phyloP scores from a whole-genome alignment of 1,139 yeast genomes.

The Schwanniomyces etchellsii region DNA sequence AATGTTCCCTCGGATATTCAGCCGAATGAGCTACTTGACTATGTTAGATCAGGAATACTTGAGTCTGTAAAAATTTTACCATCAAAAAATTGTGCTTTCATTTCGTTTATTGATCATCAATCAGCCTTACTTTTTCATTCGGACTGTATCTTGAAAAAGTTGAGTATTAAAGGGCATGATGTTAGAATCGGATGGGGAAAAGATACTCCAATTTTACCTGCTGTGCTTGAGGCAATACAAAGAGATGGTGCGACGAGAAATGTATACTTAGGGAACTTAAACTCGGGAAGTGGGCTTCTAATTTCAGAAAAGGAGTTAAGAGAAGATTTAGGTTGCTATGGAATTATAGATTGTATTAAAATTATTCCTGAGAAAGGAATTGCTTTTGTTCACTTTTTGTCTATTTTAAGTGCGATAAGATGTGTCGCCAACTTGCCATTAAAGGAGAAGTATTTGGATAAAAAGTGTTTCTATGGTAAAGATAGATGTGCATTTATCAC shows the following conservation, averaged over 20 bases:
- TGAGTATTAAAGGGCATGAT: slow-evolving; percentile 52
- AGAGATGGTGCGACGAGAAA: slow-evolving; percentile 89
- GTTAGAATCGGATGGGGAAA: slow-evolving; percentile 68
- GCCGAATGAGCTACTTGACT: slow-evolving; percentile 77
- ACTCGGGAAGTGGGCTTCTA: slow-evolving; percentile 39
- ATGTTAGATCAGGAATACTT: slow-evolving; percentile 85
- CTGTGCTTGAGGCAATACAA: slow-evolving; percentile 68
- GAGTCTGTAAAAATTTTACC: slow-evolving; percentile 64
- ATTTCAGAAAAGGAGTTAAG: slow-evolving; percentile 55
- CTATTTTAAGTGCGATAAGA: slow-evolving; percentile 52
- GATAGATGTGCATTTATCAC: slow-evolving; percentile 74
- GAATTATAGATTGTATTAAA: slow-evolving; percentile 53
- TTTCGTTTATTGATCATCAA: slow-evolving; percentile 57
- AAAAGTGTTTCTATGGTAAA: slow-evolving; percentile 56
- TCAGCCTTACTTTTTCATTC: slow-evolving; percentile 57
- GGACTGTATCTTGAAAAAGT: slow-evolving; percentile 53
- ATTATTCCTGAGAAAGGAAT: slow-evolving; percentile 54
- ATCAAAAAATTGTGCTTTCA: slow-evolving; percentile 54
- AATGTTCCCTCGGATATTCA: slow-evolving; percentile 80
- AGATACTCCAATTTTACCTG: slow-evolving; percentile 59
- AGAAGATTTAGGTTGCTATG: slow-evolving; percentile 46
- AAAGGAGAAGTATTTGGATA: slow-evolving; percentile 49
- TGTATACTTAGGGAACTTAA: slow-evolving; percentile 76
- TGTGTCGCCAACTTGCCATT: slow-evolving; percentile 54
- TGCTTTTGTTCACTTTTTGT: slow-evolving; percentile 57